Base-by-base conservation (phyloP, 352 stramenopile species). In the Globisporangium rhizosaccharum region DNA sequence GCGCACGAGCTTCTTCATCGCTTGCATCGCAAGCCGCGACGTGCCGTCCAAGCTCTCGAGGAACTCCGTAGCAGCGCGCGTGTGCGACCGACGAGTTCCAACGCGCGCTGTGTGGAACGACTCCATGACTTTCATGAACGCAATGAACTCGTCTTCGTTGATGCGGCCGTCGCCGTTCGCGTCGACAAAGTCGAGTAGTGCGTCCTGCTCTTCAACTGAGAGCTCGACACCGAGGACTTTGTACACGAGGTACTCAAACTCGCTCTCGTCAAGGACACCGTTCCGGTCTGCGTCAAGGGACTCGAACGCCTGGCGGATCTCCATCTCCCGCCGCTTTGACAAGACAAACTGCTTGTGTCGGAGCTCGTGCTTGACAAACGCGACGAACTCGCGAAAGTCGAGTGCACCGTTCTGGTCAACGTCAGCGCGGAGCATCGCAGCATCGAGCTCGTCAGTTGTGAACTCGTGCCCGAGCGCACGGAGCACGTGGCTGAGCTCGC, bases 221-320 rank as follows among this genome's bases (percentile, higher is more conserved):
- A 92, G 60, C 33, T 90, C 79, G 10, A 92, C 76, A 39, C 87
- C 79, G 2, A 92, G 66, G 10, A 88, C 68, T 47, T 90, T 85
- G 56, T 88, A 86, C 18, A 90, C 69, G 10, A 90, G 50, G 50
- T 88, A 87, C 51, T 90, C 79, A 48, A 92, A 92, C 60, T 92
- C 78, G 33, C 84, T 75, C 36, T 86, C 73, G 28, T 90, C 80
- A 25, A 92, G 62, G 0, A 71, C 70, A 11, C 83, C 79, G 39
- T 87, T 88, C 23, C 85, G 81, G 63, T 88, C 76, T 1, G 65
- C 67, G 52, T 92, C 81, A 1, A 90, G 68, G 2, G 74, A 73
- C 53, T 92, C 69, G 41, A 92, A 92, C 3, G 77, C 76, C 45
- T 85, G 72, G 0, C 79, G 75, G n/a, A 92, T 85, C 58, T 87